Evolutionary conservation across 352 stramenopile species (phyloP).

Genomic region (Globisporangium heterothallicum): DNA sequence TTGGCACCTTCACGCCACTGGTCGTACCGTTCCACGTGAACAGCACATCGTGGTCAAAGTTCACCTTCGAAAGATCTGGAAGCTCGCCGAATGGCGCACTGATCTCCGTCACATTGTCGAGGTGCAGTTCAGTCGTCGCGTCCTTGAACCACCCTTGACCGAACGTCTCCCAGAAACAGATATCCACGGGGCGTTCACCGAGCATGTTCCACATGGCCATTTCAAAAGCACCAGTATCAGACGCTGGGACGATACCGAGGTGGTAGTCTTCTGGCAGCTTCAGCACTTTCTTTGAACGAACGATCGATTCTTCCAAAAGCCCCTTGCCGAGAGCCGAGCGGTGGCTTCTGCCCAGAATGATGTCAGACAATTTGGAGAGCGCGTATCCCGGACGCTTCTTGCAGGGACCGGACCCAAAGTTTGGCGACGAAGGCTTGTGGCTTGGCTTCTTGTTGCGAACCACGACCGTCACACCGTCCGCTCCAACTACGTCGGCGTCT

Average conservation of each 20-base stretch:
- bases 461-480: slow-evolving; percentile 35
- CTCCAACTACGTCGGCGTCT: slow-evolving; percentile 3
- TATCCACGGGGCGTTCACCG: slow-evolving; percentile 88
- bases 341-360: slow-evolving; percentile 93
- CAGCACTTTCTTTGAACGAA: slow-evolving; percentile 93
- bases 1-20: slow-evolving; percentile 93
- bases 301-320: slow-evolving; percentile 93
- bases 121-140: slow-evolving; percentile 91
- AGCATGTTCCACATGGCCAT: slow-evolving; percentile 99
- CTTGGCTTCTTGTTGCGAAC: slow-evolving; percentile 60
- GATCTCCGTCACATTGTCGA: slow-evolving; percentile 93
- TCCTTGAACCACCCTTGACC: slow-evolving; percentile 96
- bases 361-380: slow-evolving; percentile 81
- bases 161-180: slow-evolving; percentile 97
- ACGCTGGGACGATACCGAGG: slow-evolving; percentile 96
- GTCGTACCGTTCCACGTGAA: slow-evolving; percentile 99
- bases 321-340: slow-evolving; percentile 97
- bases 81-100: slow-evolving; percentile 96
- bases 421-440: slow-evolving; percentile 79
- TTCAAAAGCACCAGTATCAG: slow-evolving; percentile 98
- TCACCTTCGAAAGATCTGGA: slow-evolving; percentile 91
- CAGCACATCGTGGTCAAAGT: slow-evolving; percentile 95
- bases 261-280: slow-evolving; percentile 94
- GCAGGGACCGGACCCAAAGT: slow-evolving; percentile 98
- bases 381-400: slow-evolving; percentile 98